Conservation (phyloP, 345 rosid genomes). For the Dipteronia sinensis region DNA sequence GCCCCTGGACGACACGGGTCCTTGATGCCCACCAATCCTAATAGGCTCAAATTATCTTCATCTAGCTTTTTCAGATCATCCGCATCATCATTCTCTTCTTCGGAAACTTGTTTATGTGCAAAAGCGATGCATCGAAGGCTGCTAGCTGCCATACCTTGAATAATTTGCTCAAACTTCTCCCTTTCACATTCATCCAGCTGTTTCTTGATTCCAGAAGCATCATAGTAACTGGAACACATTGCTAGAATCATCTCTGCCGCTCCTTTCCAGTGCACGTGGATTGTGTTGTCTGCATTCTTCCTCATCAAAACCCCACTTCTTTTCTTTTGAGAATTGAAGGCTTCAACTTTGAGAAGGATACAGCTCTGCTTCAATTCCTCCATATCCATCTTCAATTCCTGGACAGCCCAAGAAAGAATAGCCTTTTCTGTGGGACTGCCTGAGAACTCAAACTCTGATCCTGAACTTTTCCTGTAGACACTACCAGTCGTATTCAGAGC, state of each 20-base stretch:
- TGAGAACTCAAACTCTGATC: slow-evolving; percentile 21
- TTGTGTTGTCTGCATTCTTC: slow-evolving; percentile 16
- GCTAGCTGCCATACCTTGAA: slow-evolving; percentile 65
- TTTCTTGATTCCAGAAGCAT: slow-evolving; percentile 46
- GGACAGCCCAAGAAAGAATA: slow-evolving; percentile 45
- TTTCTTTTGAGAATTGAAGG: slow-evolving; percentile 43
- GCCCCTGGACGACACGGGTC: slow-evolving; percentile 75
- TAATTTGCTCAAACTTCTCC: slow-evolving; percentile 43
- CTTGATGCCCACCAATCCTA: slow-evolving; percentile 76
- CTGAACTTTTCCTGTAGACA: slow-evolving; percentile 16
- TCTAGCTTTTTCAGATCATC: slow-evolving; percentile 27
- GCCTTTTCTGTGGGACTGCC: slow-evolving; percentile 53
- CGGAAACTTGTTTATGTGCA: slow-evolving; percentile 45
- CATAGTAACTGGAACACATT: slow-evolving; percentile 59
- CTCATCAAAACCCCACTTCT: slow-evolving; percentile 32
- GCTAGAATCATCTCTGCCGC: slow-evolving; percentile 76
- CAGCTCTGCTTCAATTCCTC: slow-evolving; percentile 16
- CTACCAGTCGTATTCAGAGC: slow-evolving; percentile 41
- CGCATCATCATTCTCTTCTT: slow-evolving; percentile 10
- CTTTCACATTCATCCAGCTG: slow-evolving; percentile 34
- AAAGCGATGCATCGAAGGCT: slow-evolving; percentile 79
- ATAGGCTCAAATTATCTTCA: slow-evolving; percentile 47
- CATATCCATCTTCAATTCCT: slow-evolving; percentile 13
- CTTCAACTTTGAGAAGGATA: slow-evolving; percentile 33
- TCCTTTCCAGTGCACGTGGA: slow-evolving; percentile 78